Conservation (phyloP, 345 rosid species). For the Eucalyptus marginata region DNA sequence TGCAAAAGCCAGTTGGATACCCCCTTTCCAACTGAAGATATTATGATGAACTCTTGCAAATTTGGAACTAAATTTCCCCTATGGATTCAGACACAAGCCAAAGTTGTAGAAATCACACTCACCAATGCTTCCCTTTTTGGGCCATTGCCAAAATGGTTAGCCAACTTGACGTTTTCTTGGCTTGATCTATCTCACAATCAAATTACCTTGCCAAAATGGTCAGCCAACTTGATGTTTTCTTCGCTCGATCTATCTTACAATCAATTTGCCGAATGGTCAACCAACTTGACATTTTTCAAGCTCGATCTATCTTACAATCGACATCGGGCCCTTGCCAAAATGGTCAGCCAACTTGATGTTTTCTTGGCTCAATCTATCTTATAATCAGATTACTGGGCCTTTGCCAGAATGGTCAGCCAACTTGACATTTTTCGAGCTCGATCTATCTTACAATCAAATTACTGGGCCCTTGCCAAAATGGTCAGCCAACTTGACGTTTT, state of each 20-base stretch:
- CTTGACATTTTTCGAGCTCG: rapidly evolving
- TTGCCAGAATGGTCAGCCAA: rapidly evolving
- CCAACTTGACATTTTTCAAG: rapidly evolving
- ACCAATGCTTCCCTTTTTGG: too few species aligned
- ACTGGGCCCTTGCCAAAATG: too few species aligned
- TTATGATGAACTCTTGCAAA: not conserved
- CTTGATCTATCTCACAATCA: too few species aligned
- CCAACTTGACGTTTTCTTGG: too few species aligned
- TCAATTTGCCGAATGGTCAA: rapidly evolving
- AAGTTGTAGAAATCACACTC: rapidly evolving
- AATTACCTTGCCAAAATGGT: too few species aligned
- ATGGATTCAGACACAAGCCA: too few species aligned
- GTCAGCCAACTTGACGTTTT: rapidly evolving
- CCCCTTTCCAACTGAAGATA: rapidly evolving
- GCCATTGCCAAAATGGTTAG: too few species aligned
- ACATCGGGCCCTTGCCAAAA: too few species aligned
- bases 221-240: rapidly evolving
- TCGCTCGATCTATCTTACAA: rapidly evolving
- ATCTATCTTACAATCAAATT: too few species aligned
- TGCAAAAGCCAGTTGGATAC: not conserved
- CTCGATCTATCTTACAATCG: too few species aligned
- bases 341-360: too few species aligned
- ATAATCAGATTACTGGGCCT: too few species aligned
- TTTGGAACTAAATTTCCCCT: not conserved
- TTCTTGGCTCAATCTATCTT: rapidly evolving